These are phyloP conservation scores for Fusarium foetens DNA, from an alignment of 2,329 filamentous ascomycete species.

Conservation along the genomic window DNA sequence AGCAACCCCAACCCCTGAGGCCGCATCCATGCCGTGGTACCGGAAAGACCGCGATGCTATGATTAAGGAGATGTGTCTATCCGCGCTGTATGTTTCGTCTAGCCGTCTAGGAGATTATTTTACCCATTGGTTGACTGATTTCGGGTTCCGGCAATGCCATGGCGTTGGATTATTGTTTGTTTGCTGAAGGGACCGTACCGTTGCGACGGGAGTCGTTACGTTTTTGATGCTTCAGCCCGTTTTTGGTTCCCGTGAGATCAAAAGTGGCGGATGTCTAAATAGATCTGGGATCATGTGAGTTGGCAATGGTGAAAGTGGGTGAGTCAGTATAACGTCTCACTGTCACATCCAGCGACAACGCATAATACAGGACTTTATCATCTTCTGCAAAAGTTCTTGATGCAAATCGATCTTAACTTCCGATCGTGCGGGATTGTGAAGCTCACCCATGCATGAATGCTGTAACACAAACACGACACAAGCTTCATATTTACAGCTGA, in stretches of 20 bases:
- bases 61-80: slow-evolving; percentile 22
- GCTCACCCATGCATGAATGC: background rate
- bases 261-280: background rate
- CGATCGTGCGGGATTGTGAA: slow-evolving; percentile 6
- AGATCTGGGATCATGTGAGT: background rate
- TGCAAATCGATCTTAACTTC: background rate
- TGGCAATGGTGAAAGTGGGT: background rate
- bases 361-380: background rate
- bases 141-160: slow-evolving; percentile 8
- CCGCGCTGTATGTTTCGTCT: slow-evolving; percentile 28
- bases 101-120: slow-evolving; percentile 18
- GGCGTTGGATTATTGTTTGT: background rate
- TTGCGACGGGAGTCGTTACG: background rate
- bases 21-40: slow-evolving; percentile 38
- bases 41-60: slow-evolving; percentile 7
- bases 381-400: slow-evolving; percentile 7
- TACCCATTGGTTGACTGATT: background rate
- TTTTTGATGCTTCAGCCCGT: slow-evolving; percentile 6
- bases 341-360: slow-evolving; percentile 9
- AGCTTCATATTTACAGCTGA: slow-evolving; percentile 21
- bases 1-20: slow-evolving; percentile 4
- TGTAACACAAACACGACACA: slow-evolving; percentile 24
- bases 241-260: background rate
- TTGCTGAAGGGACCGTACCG: background rate
- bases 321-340: slow-evolving; percentile 31